These are phyloP conservation scores for Russula emetica DNA, from an alignment of 768 basidiomycete species.

Conservation along the genomic window DNA sequence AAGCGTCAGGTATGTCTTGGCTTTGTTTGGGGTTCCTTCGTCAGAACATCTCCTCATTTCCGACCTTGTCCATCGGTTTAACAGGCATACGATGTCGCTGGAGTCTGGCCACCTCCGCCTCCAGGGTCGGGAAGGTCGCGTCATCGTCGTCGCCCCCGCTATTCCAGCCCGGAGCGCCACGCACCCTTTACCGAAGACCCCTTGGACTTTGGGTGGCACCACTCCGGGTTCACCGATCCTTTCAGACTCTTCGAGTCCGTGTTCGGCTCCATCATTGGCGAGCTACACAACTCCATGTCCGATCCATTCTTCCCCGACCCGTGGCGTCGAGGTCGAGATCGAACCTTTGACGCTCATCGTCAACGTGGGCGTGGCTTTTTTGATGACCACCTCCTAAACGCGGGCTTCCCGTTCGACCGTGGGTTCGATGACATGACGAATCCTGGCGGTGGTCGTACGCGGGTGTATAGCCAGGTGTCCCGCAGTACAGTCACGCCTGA, in stretches of 20 bases:
- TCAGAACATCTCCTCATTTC: constrained; percentile 1
- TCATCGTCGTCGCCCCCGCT: constrained; percentile 16
- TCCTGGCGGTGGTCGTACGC: constrained; percentile 10
- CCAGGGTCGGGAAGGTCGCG: constrained; percentile 18
- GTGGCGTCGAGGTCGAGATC: constrained; percentile 13
- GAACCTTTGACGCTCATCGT: not conserved
- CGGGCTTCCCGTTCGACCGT: constrained; percentile 17
- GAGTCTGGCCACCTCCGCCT: constrained; percentile 67
- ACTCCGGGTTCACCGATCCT: constrained; percentile 63
- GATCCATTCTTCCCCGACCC: constrained; percentile 39
- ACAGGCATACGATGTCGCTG: constrained; percentile 65
- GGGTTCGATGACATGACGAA: constrained; percentile 23
- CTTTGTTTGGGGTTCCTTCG: not conserved
- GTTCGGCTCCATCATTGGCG: constrained; percentile 64
- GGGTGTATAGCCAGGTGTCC: constrained; percentile 32
- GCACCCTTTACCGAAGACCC: constrained; percentile 11
- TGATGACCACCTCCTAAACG: constrained; percentile 18
- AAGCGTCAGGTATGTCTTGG: constrained; percentile 48
- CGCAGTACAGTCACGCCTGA: constrained; percentile 32
- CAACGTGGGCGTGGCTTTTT: constrained; percentile 13
- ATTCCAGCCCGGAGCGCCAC: constrained; percentile 11
- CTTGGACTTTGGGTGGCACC: constrained; percentile 39
- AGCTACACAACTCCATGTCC: constrained; percentile 23
- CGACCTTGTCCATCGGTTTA: constrained; percentile 1
- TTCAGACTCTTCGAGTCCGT: constrained; percentile 70